Base-by-base conservation (phyloP, 2,329 filamentous ascomycete species). In the Ambrosiella xylebori region DNA sequence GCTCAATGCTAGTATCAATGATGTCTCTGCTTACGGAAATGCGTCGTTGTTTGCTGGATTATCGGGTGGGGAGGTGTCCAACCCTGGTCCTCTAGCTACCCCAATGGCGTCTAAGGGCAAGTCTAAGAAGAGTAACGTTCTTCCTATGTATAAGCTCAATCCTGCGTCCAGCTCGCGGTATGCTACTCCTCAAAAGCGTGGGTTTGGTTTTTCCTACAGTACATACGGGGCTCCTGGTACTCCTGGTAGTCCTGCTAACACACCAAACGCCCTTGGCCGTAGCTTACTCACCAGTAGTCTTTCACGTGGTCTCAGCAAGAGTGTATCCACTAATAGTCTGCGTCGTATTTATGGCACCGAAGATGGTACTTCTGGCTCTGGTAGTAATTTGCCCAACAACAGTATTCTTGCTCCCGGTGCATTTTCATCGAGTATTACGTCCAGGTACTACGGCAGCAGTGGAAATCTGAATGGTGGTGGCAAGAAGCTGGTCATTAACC, bases 401-500 rank as follows among this genome's bases (percentile, higher is more conserved):
- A 95, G 88, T 68, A 85, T 96, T 59, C 75, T 96, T 36, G 80
- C 86, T 1, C 89, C 90, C 0, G 88, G 88, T 41, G 88, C 89
- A 1, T 90, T 96, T 68, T 86, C 87, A 1, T 76, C 84, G 35
- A 84, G 79, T 65, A 73, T 78, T 15, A 76, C 75, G 59, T 76
- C 78, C 40, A 80, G 84, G 59, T 78, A 81, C 64, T 84, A 83
- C 56, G 78, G 80, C n/a, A 81, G 76, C 66, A 78, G 77, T 54
- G 39, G 50, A 17, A 80, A 81, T 50, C 78, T 73, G 63, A 74
- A 74, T 51, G 76, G 76, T 53, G 87, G 79, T 66, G 80, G 95
- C 64, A 96, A 96, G 74, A 90, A 89, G 69, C 78, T 98, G 59
- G 85, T 90, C 57, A 96, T 98, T 68, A 94, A 96, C 70, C 84